Percentiles rank a stretch among this genome's conserved stretches.
phyloP scores from a whole-genome alignment of 306 rosid species.

The Crotalaria pallida region DNA sequence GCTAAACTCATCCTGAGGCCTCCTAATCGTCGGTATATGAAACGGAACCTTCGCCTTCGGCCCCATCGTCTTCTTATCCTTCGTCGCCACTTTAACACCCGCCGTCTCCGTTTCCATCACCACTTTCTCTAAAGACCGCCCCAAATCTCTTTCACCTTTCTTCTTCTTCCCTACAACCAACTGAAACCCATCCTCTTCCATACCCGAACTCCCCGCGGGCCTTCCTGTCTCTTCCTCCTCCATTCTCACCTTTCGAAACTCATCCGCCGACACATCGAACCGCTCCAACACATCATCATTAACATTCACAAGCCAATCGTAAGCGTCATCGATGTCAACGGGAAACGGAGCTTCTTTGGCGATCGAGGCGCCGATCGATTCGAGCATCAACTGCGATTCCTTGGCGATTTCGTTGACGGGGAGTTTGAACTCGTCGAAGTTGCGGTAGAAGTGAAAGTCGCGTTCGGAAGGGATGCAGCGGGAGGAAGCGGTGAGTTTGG shows the following conservation, averaged over 20 bases:
- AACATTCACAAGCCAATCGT: slow-evolving; percentile 68
- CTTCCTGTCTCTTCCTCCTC: slow-evolving; percentile 46
- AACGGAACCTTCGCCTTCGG: slow-evolving; percentile 73
- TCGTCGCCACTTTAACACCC: slow-evolving; percentile 44
- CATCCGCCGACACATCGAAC: slow-evolving; percentile 51
- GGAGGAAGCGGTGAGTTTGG: slow-evolving; percentile 57
- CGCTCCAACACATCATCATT: slow-evolving; percentile 72
- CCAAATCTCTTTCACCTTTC: slow-evolving; percentile 22
- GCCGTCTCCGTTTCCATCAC: not conserved
- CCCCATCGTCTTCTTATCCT: slow-evolving; percentile 44
- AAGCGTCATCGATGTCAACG: slow-evolving; percentile 49
- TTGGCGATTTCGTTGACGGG: slow-evolving; percentile 45
- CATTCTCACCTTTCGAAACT: slow-evolving; percentile 43
- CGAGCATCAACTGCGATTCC: slow-evolving; percentile 61
- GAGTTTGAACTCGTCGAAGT: slow-evolving; percentile 59
- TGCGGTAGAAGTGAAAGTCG: slow-evolving; percentile 64
- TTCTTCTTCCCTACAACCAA: slow-evolving; percentile 61
- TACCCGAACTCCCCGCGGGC: not conserved
- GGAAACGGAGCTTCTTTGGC: slow-evolving; percentile 39
- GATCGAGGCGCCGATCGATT: slow-evolving; percentile 40
- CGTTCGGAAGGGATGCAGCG: slow-evolving; percentile 52
- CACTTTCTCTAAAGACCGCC: slow-evolving; percentile 13
- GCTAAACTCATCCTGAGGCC: slow-evolving; percentile 73
- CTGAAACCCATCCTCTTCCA: slow-evolving; percentile 54
- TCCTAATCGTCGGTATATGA: slow-evolving; percentile 71